Evolutionary conservation across 2,329 filamentous ascomycete genomes (phyloP), one percentile per base, ranked within the genome.

Genomic region (Rhinocladiella mackenziei): DNA sequence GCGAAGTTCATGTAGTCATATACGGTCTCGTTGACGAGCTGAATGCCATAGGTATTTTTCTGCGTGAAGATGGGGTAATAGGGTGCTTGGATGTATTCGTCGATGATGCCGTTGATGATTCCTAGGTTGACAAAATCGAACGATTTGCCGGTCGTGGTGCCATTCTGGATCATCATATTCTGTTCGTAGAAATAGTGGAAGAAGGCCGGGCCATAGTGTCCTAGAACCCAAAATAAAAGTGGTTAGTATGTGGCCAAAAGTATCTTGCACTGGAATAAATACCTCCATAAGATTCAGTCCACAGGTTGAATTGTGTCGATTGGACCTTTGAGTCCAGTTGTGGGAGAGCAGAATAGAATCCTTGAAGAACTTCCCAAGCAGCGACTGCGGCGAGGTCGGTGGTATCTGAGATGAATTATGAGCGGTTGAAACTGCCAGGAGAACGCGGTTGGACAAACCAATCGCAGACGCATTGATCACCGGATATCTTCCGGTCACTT

Each of bases 1-100:
- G 74, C 73, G 32, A 77, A 76, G 46, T 74, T 77, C 62, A 75
- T 75, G 54, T 76, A 79, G 43, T 73, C 69, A 59, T 80, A 79
- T 3, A 79, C 71, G 2, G 75, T 77, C 15, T 80, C 73, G 51
- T 80, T 80, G 54, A 77, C 65, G 1, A 65, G 61, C 37, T 49
- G 69, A 55, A 77, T 76, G 28, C 73, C 74, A 45, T 79, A 80
- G 7, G 74, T 75, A 56, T 77, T 77, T 60, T 76, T 68, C 14
- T 70, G 62, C 1, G 74, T 72, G 42, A 76, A 76, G 35, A 75
- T 70, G 0, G 74, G 73, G 43, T 75, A 76, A 43, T 69, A 61
- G 5, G 56, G 62, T 10, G 64, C 65, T 58, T 80, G 76, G 32
- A 75, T 71, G 4, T 61, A 64, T 45, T 74, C 71, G 17, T 74